Evolutionary conservation across 176 grass and related monocot species (phyloP).

Genomic region (Eremochloa ophiuroides): DNA sequence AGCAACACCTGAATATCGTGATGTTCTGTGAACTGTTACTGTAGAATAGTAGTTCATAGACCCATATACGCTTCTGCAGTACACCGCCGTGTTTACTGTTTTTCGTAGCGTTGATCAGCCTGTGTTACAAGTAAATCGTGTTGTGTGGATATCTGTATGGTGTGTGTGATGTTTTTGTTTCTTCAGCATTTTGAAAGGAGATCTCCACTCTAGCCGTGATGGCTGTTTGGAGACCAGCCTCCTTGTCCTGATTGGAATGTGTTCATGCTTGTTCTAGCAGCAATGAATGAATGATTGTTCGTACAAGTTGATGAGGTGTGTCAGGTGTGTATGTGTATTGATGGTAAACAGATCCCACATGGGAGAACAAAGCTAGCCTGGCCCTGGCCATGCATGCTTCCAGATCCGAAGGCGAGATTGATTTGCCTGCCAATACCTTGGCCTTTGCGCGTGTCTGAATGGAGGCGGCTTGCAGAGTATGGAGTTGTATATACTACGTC

Average conservation of each 20-base stretch:
- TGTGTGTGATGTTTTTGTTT: background rate
- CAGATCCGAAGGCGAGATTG: background rate
- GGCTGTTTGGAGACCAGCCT: background rate
- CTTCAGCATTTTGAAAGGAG: background rate
- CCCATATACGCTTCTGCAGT: background rate
- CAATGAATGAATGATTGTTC: background rate
- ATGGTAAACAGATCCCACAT: background rate
- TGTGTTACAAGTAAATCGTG: background rate
- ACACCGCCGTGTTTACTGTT: background rate
- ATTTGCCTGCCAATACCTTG: background rate
- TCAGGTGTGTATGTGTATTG: background rate
- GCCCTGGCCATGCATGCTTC: background rate
- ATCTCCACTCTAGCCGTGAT: background rate
- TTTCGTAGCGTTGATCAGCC: background rate
- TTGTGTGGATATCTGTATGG: background rate
- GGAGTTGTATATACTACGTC: too few species aligned
- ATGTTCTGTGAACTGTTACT: background rate
- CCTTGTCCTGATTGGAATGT: background rate
- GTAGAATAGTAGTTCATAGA: background rate
- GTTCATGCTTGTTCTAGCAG: background rate
- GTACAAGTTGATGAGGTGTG: background rate
- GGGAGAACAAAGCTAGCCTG: background rate
- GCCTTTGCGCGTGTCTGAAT: background rate
- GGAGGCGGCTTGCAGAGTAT: too few species aligned
- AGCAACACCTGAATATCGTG: conserved; percentile 51